Percentiles rank a stretch among this genome's conserved stretches.
Evolutionary conservation across 345 rosid species (phyloP).

Genomic region (Noccaea bulbosa): DNA sequence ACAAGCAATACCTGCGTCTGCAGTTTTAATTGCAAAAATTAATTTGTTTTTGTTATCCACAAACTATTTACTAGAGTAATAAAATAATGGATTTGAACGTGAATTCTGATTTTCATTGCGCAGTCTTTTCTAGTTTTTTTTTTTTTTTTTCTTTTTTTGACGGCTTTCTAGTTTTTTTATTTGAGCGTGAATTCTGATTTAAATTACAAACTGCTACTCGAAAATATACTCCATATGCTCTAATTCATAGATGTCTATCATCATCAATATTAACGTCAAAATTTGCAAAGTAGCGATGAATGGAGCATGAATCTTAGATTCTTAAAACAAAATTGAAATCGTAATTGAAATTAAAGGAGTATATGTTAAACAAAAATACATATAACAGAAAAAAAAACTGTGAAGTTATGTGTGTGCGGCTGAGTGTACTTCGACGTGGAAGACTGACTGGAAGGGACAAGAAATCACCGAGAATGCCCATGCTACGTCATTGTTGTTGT

Average conservation of each 20-base stretch:
- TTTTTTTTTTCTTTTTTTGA: no score
- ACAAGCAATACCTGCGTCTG: not conserved
- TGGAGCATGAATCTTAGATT: not conserved
- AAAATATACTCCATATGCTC: no score
- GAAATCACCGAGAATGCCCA: not conserved
- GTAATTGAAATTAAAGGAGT: no score
- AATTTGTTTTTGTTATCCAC: not conserved
- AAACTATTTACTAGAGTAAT: not conserved
- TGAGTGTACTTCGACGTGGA: not conserved
- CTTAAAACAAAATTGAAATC: no score
- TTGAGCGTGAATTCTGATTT: not conserved
- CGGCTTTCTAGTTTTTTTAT: no score
- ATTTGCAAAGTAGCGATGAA: no score
- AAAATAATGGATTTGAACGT: no score
- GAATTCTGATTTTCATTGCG: not conserved
- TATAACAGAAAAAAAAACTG: not conserved
- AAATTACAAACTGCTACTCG: not conserved
- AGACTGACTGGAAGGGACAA: not conserved
- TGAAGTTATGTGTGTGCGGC: not conserved
- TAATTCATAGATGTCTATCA: not conserved
- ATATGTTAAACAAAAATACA: not conserved
- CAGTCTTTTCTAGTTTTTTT: no score
- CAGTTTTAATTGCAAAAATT: not conserved
- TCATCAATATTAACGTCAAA: not conserved
- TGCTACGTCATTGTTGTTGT: constrained; percentile 2